Base-by-base conservation (phyloP, 495 filamentous ascomycete species). In the Hypoxylon fragiforme region DNA sequence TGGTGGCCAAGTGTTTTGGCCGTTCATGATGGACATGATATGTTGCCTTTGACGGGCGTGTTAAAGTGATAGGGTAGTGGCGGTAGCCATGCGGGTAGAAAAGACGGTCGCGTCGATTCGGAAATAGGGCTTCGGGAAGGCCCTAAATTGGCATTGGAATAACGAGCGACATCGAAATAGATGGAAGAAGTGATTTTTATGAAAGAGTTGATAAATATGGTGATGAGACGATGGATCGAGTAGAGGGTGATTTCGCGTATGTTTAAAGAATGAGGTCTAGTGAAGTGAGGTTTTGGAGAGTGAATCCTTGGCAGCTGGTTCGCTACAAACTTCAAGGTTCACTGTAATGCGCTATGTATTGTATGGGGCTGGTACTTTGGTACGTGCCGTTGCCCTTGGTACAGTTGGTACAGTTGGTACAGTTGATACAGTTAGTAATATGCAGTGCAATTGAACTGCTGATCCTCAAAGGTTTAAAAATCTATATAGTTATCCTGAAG, bases 21-120 rank as follows among this genome's bases (percentile, higher is more conserved):
- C 70, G 70, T 76, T 79, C 56, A 74, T 66, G 66, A 77, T 73
- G 64, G 79, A 76, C 72, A 77, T 79, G 54, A 66, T 75, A 54
- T 4, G 24, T 28, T 28, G 65, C 65, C 62, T 57, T 45, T 28
- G 24, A 42, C 42, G 41, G 63, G 59, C 56, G 52, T 63, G 59
- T 65, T 71, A 67, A 44, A 63, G 70, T 56, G 56, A 62, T 62
- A 51, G 53, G 57, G 32, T 45, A 62, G 55, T 62, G 64, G 58
- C 54, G 60, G 69, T 64, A 72, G 76, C 76, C 76, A 79, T 79
- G 70, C 76, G 76, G 68, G 50, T 21, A 13, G 36, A 54, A 68
- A 69, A 67, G 57, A 70, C 67, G 67, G 67, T 75, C 76, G 74
- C 73, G 68, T 72, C 65, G 45, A 58, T 63, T 60, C 68, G 65